Evolutionary conservation across 75 land plant genomes (phyloP).

Genomic region (Pseudotsuga menziesii): DNA sequence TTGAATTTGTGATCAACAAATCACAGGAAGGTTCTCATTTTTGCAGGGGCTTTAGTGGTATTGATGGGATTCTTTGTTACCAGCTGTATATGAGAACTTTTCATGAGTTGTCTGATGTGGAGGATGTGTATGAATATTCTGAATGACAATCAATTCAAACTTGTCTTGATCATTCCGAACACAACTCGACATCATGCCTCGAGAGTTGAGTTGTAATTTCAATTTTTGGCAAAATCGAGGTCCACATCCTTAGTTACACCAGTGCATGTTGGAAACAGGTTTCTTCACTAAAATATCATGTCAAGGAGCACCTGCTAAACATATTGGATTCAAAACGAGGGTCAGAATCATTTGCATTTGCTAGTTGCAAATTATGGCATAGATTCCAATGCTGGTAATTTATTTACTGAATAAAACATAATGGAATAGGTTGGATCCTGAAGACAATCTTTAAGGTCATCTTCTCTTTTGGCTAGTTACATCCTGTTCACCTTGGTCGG

Average conservation of each 20-base stretch:
- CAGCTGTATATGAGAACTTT: constrained; percentile 65
- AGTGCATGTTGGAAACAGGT: constrained; percentile 1
- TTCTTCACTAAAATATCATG: not conserved
- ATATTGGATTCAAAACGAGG: not conserved
- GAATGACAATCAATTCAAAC: constrained; percentile 29
- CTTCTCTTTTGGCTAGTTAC: no score
- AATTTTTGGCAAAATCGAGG: not conserved
- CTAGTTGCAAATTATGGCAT: not conserved
- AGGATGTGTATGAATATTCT: constrained; percentile 44
- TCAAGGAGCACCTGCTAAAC: not conserved
- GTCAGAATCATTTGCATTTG: not conserved
- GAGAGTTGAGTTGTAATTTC: not conserved
- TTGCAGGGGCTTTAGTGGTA: constrained; percentile 70
- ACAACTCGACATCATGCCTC: not conserved
- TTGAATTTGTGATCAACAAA: constrained; percentile 68
- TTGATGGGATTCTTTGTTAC: constrained; percentile 66
- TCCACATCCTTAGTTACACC: not conserved
- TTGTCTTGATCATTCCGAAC: not conserved
- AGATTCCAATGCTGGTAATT: not conserved
- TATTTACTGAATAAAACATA: not conserved
- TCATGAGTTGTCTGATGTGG: constrained; percentile 56
- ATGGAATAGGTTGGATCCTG: not conserved
- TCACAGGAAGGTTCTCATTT: constrained; percentile 73
- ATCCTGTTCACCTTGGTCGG: no score
- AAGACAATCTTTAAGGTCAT: no score